Evolutionary conservation across 108 stramenopile genomes (phyloP).

Genomic region (Pseudonitzschia pungens): DNA sequence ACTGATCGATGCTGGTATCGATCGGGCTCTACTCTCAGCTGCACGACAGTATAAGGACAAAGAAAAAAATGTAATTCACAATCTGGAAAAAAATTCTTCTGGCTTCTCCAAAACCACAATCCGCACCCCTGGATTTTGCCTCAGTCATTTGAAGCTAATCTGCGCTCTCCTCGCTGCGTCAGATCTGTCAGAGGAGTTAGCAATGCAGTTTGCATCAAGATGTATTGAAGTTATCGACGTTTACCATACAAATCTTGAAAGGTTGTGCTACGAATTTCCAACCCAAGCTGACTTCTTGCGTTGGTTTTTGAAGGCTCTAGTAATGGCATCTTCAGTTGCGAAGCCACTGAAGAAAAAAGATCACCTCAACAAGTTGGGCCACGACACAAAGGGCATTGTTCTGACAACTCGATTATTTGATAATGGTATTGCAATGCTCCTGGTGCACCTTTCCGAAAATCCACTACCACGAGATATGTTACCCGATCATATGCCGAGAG

Average conservation of each 20-base stretch:
- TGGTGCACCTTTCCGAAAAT: slow-evolving; percentile 30
- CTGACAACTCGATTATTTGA: slow-evolving; percentile 14
- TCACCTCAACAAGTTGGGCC: slow-evolving; percentile 1
- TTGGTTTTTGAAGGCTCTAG: slow-evolving; percentile 26
- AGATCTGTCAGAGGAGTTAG: background rate
- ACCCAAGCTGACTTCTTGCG: slow-evolving; percentile 24
- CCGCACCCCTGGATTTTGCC: slow-evolving; percentile 33
- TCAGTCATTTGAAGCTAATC: slow-evolving; percentile 42
- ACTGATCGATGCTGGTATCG: slow-evolving; percentile 48
- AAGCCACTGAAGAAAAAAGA: slow-evolving; percentile 2
- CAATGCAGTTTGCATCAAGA: slow-evolving; percentile 2
- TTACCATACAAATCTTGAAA: slow-evolving; percentile 24
- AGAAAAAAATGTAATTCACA: slow-evolving; percentile 21
- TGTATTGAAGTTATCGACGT: slow-evolving; percentile 8
- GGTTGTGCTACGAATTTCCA: slow-evolving; percentile 40
- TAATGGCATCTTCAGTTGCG: slow-evolving; percentile 13
- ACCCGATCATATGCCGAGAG: slow-evolving; percentile 15
- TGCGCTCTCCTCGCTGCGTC: slow-evolving; percentile 25
- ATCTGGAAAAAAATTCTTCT: background rate
- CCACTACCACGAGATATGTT: slow-evolving; percentile 26
- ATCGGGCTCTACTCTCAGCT: slow-evolving; percentile 37
- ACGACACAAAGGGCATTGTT: slow-evolving; percentile 6
- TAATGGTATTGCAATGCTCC: slow-evolving; percentile 27
- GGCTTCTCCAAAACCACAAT: slow-evolving; percentile 16
- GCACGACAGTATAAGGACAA: slow-evolving; percentile 38